Conservation (phyloP, 352 stramenopile genomes). For the Globisporangium spiculum region DNA sequence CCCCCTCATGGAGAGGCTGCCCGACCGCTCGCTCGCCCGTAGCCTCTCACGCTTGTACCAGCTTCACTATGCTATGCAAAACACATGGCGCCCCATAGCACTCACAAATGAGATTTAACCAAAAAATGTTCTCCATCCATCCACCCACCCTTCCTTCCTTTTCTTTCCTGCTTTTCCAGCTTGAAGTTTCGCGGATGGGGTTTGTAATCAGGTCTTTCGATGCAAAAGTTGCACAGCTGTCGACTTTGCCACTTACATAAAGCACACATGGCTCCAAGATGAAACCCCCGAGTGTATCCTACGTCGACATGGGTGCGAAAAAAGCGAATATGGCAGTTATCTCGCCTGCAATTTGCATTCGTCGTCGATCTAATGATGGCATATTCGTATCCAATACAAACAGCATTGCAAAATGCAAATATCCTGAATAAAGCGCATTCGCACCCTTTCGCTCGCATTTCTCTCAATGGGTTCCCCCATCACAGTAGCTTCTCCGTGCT, state of each 20-base stretch:
- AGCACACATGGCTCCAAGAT: conserved; percentile 6
- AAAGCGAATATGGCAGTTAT: background rate
- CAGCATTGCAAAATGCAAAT: background rate
- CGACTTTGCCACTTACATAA: background rate
- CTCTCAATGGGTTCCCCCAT: conserved; percentile 5
- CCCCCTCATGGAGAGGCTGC: background rate
- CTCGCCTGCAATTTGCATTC: background rate
- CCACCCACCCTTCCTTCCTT: background rate
- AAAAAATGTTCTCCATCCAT: conserved; percentile 1
- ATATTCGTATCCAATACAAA: background rate
- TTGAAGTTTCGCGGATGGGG: conserved; percentile 6
- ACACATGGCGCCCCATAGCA: background rate
- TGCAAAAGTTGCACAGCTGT: background rate
- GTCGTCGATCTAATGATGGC: background rate
- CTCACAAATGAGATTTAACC: background rate
- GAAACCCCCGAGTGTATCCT: background rate
- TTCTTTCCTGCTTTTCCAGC: background rate
- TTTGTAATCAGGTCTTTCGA: conserved; percentile 3
- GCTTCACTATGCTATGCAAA: background rate
- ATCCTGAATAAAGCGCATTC: background rate
- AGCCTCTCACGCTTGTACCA: background rate
- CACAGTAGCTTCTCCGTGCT: background rate
- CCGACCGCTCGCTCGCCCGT: background rate
- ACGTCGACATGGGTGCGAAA: conserved; percentile 10
- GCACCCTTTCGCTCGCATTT: background rate